These are phyloP conservation scores for Penicillium turbatum DNA, from an alignment of 495 filamentous ascomycete genomes.

Conservation along the genomic window DNA sequence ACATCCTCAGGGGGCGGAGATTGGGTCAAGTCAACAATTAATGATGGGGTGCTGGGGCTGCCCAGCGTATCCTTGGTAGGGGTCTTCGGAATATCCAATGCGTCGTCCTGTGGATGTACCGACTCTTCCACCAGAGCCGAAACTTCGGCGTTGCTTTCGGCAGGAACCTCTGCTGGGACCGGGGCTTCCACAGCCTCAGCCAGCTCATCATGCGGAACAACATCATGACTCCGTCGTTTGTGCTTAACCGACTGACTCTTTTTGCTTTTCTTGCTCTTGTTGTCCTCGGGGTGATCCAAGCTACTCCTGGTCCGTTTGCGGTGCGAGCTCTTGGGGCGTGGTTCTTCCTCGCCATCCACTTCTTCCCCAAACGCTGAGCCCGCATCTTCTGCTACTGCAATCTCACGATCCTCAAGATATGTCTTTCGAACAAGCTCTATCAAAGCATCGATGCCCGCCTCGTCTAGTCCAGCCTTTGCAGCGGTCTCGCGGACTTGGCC, in stretches of 20 bases:
- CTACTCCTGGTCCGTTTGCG: not conserved
- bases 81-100: not conserved
- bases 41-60: not conserved
- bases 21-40: not conserved
- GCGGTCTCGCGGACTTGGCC: conserved; percentile 16
- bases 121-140: no score
- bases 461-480: conserved; percentile 10
- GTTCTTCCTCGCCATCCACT: conserved; percentile 13
- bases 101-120: not conserved
- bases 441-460: conserved; percentile 5
- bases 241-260: not conserved
- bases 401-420: conserved; percentile 17
- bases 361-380: conserved; percentile 24
- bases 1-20: not conserved
- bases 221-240: not conserved
- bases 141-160: not conserved
- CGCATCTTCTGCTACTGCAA: not conserved
- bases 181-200: not conserved
- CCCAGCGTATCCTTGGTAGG: not conserved
- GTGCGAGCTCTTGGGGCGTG: not conserved
- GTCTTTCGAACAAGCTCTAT: conserved; percentile 20
- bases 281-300: not conserved
- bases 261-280: conserved; percentile 21
- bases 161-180: not conserved
- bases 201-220: not conserved